Evolutionary conservation across 192 early-diverging fungal genomes (phyloP).

Genomic region (Coemansia sp.): DNA sequence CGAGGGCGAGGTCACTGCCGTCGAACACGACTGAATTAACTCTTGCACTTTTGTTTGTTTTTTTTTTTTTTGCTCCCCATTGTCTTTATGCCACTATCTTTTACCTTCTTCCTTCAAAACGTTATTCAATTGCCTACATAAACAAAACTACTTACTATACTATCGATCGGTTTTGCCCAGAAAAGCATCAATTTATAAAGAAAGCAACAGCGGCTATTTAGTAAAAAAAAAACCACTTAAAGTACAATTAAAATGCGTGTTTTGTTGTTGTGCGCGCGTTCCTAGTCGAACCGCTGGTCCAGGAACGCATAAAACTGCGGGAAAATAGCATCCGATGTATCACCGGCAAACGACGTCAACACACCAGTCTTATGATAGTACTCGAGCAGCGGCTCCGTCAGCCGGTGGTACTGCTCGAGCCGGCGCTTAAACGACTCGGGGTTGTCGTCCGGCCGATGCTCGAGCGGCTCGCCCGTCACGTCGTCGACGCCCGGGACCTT

Average conservation of each 20-base stretch:
- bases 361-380: slow-evolving; percentile 69
- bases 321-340: slow-evolving; percentile 90
- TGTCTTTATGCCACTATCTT: background rate
- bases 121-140: no score
- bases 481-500: slow-evolving; percentile 78
- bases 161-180: no score
- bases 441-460: slow-evolving; percentile 86
- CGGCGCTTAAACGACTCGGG: slow-evolving; percentile 79
- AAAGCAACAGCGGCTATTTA: background rate
- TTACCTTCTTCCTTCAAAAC: no score
- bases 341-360: slow-evolving; percentile 68
- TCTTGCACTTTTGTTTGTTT: background rate
- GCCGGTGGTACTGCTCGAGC: slow-evolving; percentile 70
- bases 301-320: slow-evolving; percentile 66
- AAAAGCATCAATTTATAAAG: no score
- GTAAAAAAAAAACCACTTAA: no score
- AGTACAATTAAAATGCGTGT: background rate
- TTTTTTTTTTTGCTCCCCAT: background rate
- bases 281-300: slow-evolving; percentile 37
- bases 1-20: slow-evolving; percentile 45
- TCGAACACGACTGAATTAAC: slow-evolving; percentile 43
- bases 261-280: background rate
- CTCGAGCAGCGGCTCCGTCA: slow-evolving; percentile 82
- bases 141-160: no score
- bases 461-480: slow-evolving; percentile 88